phyloP scores from a whole-genome alignment of 495 filamentous ascomycete species.

The Chaetomidium leptoderma region DNA sequence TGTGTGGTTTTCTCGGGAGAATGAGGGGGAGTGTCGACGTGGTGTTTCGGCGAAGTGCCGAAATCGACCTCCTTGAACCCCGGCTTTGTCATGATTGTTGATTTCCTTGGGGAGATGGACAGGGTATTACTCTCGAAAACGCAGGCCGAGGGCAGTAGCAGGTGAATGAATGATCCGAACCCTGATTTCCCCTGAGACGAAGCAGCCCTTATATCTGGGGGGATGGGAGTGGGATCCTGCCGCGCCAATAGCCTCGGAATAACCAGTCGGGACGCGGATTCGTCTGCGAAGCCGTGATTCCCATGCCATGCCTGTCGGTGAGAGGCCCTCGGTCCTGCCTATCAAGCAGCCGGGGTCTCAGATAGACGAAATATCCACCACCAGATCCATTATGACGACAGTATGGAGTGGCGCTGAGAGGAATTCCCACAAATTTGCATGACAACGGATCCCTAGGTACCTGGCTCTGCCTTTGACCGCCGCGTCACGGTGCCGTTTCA shows the following conservation, averaged over 20 bases:
- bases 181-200: neutral
- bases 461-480: neutral
- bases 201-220: neutral
- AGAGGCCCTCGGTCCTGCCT: neutral
- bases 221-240: neutral
- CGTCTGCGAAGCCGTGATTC: neutral
- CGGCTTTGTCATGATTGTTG: slow-evolving; percentile 47
- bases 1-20: slow-evolving; percentile 18
- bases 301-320: neutral
- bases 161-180: neutral
- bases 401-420: slow-evolving; percentile 8
- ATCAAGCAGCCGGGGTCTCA: slow-evolving; percentile 2
- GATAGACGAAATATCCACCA: slow-evolving; percentile 4
- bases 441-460: neutral
- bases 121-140: neutral
- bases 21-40: slow-evolving; percentile 23
- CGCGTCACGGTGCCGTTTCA: neutral
- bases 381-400: slow-evolving; percentile 18
- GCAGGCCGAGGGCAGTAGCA: neutral
- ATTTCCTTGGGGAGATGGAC: neutral
- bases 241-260: neutral
- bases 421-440: slow-evolving; percentile 7
- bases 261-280: neutral
- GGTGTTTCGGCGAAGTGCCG: slow-evolving; percentile 31
- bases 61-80: slow-evolving; percentile 57